These are phyloP conservation scores for Trichophyton benhamiae DNA, from an alignment of 2,329 filamentous ascomycete species.

Conservation along the genomic window DNA sequence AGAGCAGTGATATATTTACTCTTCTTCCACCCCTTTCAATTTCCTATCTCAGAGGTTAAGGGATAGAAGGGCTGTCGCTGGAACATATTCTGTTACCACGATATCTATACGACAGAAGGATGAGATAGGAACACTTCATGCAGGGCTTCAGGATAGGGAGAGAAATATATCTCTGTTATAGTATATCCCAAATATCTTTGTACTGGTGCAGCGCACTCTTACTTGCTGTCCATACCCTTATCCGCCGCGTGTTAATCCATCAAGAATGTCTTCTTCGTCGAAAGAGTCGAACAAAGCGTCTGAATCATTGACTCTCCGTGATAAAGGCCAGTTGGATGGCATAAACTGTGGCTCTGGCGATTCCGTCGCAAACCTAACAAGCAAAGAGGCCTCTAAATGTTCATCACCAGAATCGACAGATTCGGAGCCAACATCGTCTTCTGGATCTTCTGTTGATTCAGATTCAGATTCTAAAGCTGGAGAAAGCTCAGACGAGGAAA, in stretches of 20 bases:
- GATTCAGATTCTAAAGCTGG: constrained; percentile 15
- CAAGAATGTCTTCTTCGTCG: neutral
- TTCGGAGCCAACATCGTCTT: constrained; percentile 13
- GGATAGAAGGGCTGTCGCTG: too few relatives aligned
- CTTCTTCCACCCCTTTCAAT: too few relatives aligned
- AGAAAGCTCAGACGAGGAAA: neutral
- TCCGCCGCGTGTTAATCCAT: neutral
- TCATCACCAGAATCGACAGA: neutral
- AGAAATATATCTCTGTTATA: neutral
- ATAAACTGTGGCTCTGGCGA: neutral
- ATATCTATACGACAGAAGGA: neutral
- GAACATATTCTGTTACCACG: neutral
- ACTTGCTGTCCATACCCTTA: neutral
- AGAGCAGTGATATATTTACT: too few relatives aligned
- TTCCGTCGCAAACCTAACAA: neutral
- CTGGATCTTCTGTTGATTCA: constrained; percentile 11
- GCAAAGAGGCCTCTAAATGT: neutral
- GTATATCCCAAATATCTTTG: neutral
- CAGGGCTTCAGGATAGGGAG: neutral
- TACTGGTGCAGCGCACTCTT: neutral
- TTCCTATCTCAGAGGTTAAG: too few relatives aligned
- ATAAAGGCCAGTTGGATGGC: neutral
- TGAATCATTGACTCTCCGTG: neutral
- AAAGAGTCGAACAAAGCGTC: neutral
- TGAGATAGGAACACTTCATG: neutral